phyloP scores from a whole-genome alignment of 768 basidiomycete species.

The Lactarius sanguifluus region DNA sequence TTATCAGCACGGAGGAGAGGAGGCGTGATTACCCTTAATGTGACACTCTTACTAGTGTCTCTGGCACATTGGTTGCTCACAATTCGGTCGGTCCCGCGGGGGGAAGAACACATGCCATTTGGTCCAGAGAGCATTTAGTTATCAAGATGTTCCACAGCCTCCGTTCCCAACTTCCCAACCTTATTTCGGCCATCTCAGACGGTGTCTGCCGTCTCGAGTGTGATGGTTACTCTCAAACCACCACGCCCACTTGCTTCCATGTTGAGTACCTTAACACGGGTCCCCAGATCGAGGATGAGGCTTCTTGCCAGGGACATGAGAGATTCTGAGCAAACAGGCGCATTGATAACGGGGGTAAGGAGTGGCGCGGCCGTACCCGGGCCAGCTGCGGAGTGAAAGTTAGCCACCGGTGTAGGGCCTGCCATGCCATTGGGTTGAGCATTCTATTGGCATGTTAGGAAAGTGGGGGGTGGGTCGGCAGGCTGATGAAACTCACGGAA shows the following conservation, averaged over 20 bases:
- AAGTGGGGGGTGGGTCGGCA: background rate
- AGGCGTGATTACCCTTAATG: no score
- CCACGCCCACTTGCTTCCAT: conserved; percentile 4
- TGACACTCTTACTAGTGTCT: no score
- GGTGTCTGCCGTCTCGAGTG: conserved; percentile 9
- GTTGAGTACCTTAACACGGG: conserved; percentile 1
- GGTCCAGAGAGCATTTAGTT: no score
- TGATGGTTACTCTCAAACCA: conserved; percentile 1
- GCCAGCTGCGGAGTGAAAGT: background rate
- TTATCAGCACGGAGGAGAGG: no score
- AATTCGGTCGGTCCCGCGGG: no score
- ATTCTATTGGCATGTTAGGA: background rate
- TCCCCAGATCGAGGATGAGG: conserved; percentile 9
- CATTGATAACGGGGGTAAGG: background rate
- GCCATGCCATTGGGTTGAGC: background rate
- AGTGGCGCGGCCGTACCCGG: background rate
- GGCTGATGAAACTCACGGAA: background rate
- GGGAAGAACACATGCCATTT: no score
- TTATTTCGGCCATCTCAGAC: background rate
- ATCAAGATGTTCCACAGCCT: no score
- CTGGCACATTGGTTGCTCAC: no score
- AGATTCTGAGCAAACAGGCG: background rate
- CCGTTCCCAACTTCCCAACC: background rate
- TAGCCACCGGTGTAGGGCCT: background rate
- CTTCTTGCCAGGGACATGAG: conserved; percentile 3